Evolutionary conservation across 169 alveolate genomes (phyloP), one percentile per base, ranked within the genome.

Genomic region (Cryptosporidium sp.): DNA sequence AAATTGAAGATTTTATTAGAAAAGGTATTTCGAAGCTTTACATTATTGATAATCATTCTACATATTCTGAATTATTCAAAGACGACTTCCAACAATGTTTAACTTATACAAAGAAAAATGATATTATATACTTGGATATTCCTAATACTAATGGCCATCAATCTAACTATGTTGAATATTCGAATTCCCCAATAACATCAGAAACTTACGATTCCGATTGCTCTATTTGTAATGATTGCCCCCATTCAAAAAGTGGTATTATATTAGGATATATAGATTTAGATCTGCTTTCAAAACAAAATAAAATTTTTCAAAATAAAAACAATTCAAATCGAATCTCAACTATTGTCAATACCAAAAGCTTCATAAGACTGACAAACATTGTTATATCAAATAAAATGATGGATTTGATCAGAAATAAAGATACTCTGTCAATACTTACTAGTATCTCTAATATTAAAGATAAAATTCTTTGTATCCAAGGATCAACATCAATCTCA

Each of bases 201-300:
- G 86, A 58, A 14, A 73, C 86, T 8, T 73, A 53, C 23, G 86
- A 73, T 44, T 73, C 86, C 5, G 86, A 73, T 1, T 26, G 14
- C 21, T 56, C 61, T 29, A 23, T 31, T 6, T 51, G 35, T n/a
- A 12, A 52, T 14, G 67, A 21, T 26, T 21, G 23, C 10, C 53
- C 60, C 4, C 37, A 58, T 31, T 45, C 85, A 14, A 73, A 73
- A 16, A 42, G 68, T 45, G 65, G 62, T 9, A 31, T 26, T 14
- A 80, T 80, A 23, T 60, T 80, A 14, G 89, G 89, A 23, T 80
- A 62, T 26, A 62, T 80, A n/a, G 75, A 80, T 62, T 62, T 80
- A 29, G 14, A 29, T 26, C 48, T 45, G 18, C 51, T 80, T 10
- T 37, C 56, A 62, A 29, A 61, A 16, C 56, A 67, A 80, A 45